These are phyloP conservation scores for Mitragyna speciosa DNA, from an alignment of 257 asterid species.

Conservation along the genomic window DNA sequence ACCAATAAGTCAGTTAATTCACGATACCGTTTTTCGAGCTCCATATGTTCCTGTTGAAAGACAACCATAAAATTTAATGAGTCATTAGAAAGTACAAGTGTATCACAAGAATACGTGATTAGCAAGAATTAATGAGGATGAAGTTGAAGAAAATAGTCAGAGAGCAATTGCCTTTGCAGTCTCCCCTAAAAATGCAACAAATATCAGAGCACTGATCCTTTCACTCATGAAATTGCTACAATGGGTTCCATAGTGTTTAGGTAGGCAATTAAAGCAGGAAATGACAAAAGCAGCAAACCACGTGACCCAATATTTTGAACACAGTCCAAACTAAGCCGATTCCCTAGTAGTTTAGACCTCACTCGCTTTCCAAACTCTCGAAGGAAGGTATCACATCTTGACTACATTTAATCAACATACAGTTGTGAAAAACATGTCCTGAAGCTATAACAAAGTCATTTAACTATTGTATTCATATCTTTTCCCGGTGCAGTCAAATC, in stretches of 20 bases:
- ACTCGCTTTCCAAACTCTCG: neutral
- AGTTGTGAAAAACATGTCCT: neutral
- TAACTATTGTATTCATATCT: too few species aligned
- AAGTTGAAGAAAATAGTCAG: neutral
- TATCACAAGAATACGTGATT: neutral
- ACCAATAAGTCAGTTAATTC: slow-evolving; percentile 98
- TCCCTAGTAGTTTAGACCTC: neutral
- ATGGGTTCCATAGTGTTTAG: neutral
- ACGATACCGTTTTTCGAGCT: slow-evolving; percentile 97
- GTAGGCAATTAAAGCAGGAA: neutral
- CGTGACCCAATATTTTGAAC: neutral
- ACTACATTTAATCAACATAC: neutral
- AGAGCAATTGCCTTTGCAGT: neutral
- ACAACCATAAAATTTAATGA: slow-evolving; percentile 19
- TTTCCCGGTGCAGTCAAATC: neutral
- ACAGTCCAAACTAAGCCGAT: neutral
- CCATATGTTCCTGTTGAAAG: slow-evolving; percentile 87
- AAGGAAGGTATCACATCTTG: neutral
- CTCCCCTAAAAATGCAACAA: neutral
- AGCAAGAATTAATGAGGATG: neutral
- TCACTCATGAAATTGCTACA: neutral
- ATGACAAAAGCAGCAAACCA: neutral
- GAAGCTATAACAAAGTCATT: neutral
- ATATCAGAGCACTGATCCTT: neutral
- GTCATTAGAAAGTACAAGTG: neutral